Evolutionary conservation across 2,329 filamentous ascomycete species (phyloP).

Genomic region (Cryphonectria japonica): DNA sequence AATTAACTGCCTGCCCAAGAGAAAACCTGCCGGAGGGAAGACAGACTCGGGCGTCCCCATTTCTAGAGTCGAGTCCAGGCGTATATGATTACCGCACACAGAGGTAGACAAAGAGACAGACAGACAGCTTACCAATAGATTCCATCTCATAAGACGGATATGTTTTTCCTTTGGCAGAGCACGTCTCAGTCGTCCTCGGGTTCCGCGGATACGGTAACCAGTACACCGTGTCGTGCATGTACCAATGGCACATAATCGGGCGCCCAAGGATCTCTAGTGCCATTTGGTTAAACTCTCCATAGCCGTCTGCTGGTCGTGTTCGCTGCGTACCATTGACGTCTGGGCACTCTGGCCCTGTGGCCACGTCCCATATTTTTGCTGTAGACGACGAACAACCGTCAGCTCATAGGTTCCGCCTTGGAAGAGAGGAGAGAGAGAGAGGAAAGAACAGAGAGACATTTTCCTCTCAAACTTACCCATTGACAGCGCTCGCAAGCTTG

Average conservation of each 20-base stretch:
- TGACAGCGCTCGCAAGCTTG: background rate
- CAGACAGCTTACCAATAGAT: background rate
- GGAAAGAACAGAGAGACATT: background rate
- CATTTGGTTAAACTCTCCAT: conserved; percentile 7
- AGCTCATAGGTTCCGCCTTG: background rate
- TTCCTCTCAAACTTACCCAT: background rate
- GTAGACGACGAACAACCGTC: background rate
- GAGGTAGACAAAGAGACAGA: background rate
- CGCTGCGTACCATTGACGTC: conserved; percentile 2
- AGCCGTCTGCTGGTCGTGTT: background rate
- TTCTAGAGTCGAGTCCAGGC: background rate
- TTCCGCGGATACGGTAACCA: background rate
- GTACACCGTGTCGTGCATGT: background rate
- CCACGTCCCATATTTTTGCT: conserved; percentile 4
- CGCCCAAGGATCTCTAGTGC: background rate
- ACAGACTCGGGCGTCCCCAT: background rate
- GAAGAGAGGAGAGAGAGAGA: background rate
- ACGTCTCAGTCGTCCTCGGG: background rate
- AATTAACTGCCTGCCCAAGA: background rate
- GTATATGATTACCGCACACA: background rate
- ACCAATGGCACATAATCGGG: background rate
- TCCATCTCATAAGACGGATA: background rate
- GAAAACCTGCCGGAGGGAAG: background rate
- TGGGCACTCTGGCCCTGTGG: background rate
- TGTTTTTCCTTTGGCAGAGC: background rate